Base-by-base conservation (phyloP, 1,284 basidiomycete genomes). In the Takashimella tepidaria region DNA sequence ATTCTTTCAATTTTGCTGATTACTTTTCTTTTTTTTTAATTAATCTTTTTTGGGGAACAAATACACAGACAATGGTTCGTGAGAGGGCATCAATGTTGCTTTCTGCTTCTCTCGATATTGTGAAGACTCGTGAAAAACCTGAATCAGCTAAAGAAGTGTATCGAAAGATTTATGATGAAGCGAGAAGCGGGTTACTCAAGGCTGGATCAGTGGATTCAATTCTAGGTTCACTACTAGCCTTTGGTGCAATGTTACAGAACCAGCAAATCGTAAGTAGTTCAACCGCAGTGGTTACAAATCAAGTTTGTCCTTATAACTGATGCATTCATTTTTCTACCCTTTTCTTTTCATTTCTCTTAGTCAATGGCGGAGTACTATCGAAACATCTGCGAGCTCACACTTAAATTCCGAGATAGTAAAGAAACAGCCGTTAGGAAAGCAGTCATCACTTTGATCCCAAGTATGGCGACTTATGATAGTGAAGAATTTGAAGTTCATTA, bases 311-410 rank as follows among this genome's bases (percentile, higher is more conserved):
- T n/a, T n/a, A n/a, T n/a, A n/a, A n/a, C n/a, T n/a, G n/a, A n/a
- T n/a, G n/a, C n/a, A n/a, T n/a, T n/a, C n/a, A n/a, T n/a, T n/a
- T n/a, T n/a, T n/a, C n/a, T n/a, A n/a, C 50, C 25, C 27, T 12
- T 12, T 25, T 0, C 25, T 37, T 40, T 54, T 41, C 27, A 41
- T 22, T 41, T 51, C 59, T 19, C 53, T 12, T 63, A 92, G 89
- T 97, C 95, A 64, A 95, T 98, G 92, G 84, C 84, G 63, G 89
- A 95, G 58, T 88, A 86, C 47, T 97, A 92, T 68, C 77, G 88
- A 46, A 86, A 89, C 60, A 88, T 89, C 8, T 92, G 92, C 58
- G 93, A 98, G 60, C 86, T 90, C 61, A 92, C 98, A 49, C 80
- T 98, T 45, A 83, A 84, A 43, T 92, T 92, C 78, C 86, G 86